Evolutionary conservation across 1,139 yeast species (phyloP), one percentile per base, ranked within the genome.

Genomic region (Hemisphaericaspora xylofermentans): DNA sequence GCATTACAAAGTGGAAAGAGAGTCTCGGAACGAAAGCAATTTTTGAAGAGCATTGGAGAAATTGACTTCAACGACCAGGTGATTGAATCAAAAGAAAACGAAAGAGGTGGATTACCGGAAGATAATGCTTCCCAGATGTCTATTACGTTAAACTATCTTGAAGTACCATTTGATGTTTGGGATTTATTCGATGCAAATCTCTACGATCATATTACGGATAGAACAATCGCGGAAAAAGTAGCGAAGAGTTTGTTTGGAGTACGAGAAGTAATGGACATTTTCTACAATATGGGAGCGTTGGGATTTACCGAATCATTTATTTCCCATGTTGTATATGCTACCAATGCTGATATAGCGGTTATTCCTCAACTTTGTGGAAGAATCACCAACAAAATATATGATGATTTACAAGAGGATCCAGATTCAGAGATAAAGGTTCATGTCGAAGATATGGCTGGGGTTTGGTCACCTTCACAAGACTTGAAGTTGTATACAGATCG

Each of bases 401-500:
- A 39, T 15, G 42, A 29, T 22, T 12, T 40, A 13, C n/a, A 12
- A 3, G 18, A n/a, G 7, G 32, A 10, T 16, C 22, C 10, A n/a
- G 32, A 26, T 4, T 14, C 32, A 12, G 10, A 33, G n/a, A 33
- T 33, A 21, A n/a, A 28, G 5, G 25, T 42, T 8, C 9, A 26
- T 27, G 13, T 36, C 24, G 35, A 30, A n/a, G 37, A 33, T 14
- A 28, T 35, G 4, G 26, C 26, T 14, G 68, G 69, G 2, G 43
- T 63, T 21, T 66, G 72, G 72, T 59, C 54, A 39, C 47, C 43
- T 24, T 47, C 49, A 7, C 53, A 55, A 33, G 71, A 65, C 49
- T 39, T 43, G 1, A 40, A 49, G 25, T 50, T 65, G 30, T 41
- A 46, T n/a, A 47, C 52, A 1, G 47, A 45, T 5, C 38, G 39